These are phyloP conservation scores for Obelidium mucronatum DNA, from an alignment of 192 early-diverging fungal species.

Conservation along the genomic window DNA sequence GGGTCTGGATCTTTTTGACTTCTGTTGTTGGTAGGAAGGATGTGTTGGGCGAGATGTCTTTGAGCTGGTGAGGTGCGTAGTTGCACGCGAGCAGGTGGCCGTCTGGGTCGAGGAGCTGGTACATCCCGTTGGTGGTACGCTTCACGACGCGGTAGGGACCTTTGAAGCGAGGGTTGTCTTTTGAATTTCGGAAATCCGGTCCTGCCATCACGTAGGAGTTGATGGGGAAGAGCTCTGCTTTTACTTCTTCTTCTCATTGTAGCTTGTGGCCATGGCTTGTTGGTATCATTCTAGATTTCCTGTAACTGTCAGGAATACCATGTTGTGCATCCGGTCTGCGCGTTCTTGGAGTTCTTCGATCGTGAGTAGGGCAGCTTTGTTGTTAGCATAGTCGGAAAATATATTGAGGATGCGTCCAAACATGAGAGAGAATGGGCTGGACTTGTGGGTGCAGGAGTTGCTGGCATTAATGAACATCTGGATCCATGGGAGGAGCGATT, in stretches of 20 bases:
- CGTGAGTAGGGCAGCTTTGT: background rate
- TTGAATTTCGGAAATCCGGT: background rate
- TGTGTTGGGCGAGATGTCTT: slow-evolving; percentile 67
- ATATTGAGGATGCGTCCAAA: slow-evolving; percentile 48
- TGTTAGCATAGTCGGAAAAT: slow-evolving; percentile 32
- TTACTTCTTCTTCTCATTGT: background rate
- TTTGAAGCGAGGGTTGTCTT: slow-evolving; percentile 4
- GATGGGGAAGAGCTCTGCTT: slow-evolving; percentile 3
- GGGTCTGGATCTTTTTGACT: slow-evolving; percentile 32
- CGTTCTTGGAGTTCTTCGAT: slow-evolving; percentile 1
- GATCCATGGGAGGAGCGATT: slow-evolving; percentile 40
- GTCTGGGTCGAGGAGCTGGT: slow-evolving; percentile 35
- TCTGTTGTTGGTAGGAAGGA: slow-evolving; percentile 14
- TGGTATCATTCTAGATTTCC: background rate
- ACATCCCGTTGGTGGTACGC: slow-evolving; percentile 28
- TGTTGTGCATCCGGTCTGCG: slow-evolving; percentile 3
- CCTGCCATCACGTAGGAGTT: slow-evolving; percentile 26
- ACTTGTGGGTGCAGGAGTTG: slow-evolving; percentile 31
- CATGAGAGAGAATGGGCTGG: slow-evolving; percentile 52
- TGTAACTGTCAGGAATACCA: background rate
- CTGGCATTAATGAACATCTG: slow-evolving; percentile 50
- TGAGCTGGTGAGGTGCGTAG: slow-evolving; percentile 33
- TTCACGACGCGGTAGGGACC: slow-evolving; percentile 35
- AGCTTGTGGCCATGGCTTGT: background rate
- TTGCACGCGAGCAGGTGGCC: slow-evolving; percentile 28